Percentiles rank a stretch among this genome's conserved stretches.
Conservation (phyloP, 768 basidiomycete species). For the Hericium erinaceus region DNA sequence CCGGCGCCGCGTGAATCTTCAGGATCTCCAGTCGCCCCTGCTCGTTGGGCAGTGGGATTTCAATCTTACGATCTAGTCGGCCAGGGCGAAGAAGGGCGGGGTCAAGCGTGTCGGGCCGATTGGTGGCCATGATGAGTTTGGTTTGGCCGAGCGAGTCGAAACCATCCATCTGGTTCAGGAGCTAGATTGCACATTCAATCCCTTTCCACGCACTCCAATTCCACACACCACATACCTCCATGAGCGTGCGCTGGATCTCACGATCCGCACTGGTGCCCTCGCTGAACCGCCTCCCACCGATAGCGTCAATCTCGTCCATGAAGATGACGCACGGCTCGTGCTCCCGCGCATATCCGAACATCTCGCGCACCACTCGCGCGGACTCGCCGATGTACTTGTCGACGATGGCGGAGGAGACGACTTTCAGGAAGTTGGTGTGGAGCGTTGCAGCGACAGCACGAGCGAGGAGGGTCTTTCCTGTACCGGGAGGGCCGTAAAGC, state of each 20-base stretch:
- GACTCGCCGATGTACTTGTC: conserved; percentile 99
- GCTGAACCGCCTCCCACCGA: conserved; percentile 82
- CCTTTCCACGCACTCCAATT: background rate
- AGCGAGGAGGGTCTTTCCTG: conserved; percentile 92
- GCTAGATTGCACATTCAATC: conserved; percentile 32
- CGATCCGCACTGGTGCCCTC: conserved; percentile 97
- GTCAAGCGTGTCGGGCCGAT: conserved; percentile 95
- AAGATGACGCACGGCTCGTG: conserved; percentile 99
- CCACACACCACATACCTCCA: conserved; percentile 57
- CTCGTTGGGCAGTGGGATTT: conserved; percentile 95
- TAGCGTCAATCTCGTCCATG: conserved; percentile 98
- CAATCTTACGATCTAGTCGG: conserved; percentile 93
- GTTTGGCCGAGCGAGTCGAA: conserved; percentile 95
- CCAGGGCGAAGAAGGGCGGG: conserved; percentile 95
- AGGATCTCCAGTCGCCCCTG: conserved; percentile 93
- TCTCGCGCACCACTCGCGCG: conserved; percentile 91
- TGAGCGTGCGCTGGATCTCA: conserved; percentile 96
- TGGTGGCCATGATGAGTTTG: conserved; percentile 99
- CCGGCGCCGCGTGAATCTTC: conserved; percentile 91
- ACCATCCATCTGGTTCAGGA: conserved; percentile 99
- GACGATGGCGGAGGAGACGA: conserved; percentile 96
- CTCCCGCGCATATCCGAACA: conserved; percentile 97
- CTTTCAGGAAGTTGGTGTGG: conserved; percentile 95
- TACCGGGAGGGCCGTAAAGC: conserved; percentile 93
- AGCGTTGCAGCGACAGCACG: conserved; percentile 93